A percentile compares a stretch with the other conserved stretches of the same genome.
Evolutionary conservation across 1,284 basidiomycete genomes (phyloP).

Genomic region (Cutaneotrichosporon sp.): DNA sequence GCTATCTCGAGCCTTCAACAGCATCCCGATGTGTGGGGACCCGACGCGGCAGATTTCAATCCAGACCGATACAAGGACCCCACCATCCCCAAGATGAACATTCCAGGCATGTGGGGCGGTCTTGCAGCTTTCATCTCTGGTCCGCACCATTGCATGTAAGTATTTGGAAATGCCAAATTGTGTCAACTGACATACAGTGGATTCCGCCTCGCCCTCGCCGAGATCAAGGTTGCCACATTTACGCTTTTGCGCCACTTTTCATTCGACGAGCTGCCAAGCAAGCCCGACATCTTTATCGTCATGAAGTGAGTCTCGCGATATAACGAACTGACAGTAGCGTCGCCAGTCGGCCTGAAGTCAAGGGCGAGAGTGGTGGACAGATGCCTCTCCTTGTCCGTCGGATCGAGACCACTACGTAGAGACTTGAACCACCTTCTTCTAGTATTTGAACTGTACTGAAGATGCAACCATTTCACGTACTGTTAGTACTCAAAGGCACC

Average conservation of each 20-base stretch:
- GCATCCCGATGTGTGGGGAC: conserved; percentile 63
- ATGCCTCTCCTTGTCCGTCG: conserved; percentile 21
- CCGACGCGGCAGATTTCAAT: conserved; percentile 64
- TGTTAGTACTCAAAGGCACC: no score
- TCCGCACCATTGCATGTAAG: conserved; percentile 61
- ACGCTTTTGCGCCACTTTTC: conserved; percentile 59
- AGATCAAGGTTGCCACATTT: conserved; percentile 62
- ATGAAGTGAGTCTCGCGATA: conserved; percentile 22
- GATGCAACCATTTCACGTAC: no score
- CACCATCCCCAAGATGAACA: conserved; percentile 27
- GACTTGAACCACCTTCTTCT: no score
- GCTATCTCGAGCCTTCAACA: conserved; percentile 59
- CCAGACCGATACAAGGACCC: conserved; percentile 34
- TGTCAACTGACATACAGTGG: conserved; percentile 46
- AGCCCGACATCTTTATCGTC: conserved; percentile 31
- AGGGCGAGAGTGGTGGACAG: conserved; percentile 22
- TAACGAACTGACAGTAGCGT: neutral
- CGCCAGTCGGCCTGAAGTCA: conserved; percentile 15
- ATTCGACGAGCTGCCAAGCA: conserved; percentile 55
- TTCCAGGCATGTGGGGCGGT: conserved; percentile 58
- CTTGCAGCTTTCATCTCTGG: conserved; percentile 60
- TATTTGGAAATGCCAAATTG: neutral
- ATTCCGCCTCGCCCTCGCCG: conserved; percentile 64
- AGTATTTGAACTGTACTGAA: no score
- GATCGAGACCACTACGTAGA: neutral